Evolutionary conservation across 2,329 filamentous ascomycete genomes (phyloP).

Genomic region (Knoxdaviesia capensis): DNA sequence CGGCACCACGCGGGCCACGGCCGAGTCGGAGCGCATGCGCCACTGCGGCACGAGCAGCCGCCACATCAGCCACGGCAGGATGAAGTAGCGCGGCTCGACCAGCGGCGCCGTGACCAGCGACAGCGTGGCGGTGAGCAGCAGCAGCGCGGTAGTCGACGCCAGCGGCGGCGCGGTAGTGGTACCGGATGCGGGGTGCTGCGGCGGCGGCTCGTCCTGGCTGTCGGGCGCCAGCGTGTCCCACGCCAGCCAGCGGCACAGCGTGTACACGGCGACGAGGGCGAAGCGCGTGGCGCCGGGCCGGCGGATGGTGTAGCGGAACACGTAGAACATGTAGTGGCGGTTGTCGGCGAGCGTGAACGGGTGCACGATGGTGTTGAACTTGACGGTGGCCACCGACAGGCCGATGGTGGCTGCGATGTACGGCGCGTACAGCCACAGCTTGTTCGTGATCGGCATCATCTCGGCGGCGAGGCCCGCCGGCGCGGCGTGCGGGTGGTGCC

Average conservation of each 20-base stretch:
- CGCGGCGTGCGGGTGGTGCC: too few species aligned
- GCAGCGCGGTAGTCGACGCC: conserved; percentile 31
- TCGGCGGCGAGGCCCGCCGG: too few species aligned
- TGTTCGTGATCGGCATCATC: too few species aligned
- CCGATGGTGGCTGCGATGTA: conserved; percentile 16
- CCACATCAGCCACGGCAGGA: conserved; percentile 90
- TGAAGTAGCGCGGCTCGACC: conserved; percentile 91
- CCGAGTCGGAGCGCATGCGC: conserved; percentile 6
- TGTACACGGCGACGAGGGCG: conserved; percentile 48
- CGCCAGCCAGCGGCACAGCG: conserved; percentile 45
- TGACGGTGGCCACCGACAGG: conserved; percentile 30
- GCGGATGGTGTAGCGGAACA: conserved; percentile 69
- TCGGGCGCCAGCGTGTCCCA: conserved; percentile 36
- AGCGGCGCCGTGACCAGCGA: conserved; percentile 76
- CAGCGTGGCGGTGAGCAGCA: conserved; percentile 49
- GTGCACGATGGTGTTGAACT: conserved; percentile 81
- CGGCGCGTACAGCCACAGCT: conserved; percentile 10
- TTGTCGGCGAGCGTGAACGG: conserved; percentile 95
- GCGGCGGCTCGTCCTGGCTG: neutral
- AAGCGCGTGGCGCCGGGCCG: conserved; percentile 44
- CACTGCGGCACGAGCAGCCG: conserved; percentile 51
- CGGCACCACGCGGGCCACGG: conserved; percentile 1
- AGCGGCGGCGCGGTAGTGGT: neutral
- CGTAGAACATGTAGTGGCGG: conserved; percentile 90
- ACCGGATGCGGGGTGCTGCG: neutral